Evolutionary conservation across 1,284 basidiomycete species (phyloP), one percentile per base, ranked within the genome.

Genomic region (Stygiomarasmius scandens): DNA sequence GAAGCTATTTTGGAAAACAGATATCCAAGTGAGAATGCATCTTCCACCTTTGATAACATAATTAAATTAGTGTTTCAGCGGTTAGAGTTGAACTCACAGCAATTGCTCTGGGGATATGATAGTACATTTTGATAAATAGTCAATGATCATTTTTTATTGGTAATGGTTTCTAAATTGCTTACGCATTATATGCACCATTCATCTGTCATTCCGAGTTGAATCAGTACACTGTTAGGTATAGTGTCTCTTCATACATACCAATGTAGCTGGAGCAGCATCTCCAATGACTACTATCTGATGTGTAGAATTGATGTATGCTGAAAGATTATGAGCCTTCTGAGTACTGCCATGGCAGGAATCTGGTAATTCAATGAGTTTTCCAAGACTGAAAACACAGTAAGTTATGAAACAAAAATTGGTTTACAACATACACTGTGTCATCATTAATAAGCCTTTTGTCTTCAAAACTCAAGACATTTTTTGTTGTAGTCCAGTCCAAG

Each of bases 141-240:
- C n/a, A n/a, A n/a, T n/a, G n/a, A n/a, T n/a, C n/a, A n/a, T n/a
- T n/a, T n/a, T n/a, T n/a, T n/a, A n/a, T n/a, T n/a, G n/a, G n/a
- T n/a, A n/a, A n/a, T n/a, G n/a, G n/a, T n/a, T n/a, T n/a, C n/a
- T n/a, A n/a, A n/a, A n/a, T n/a, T n/a, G n/a, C 63, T 49, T 36
- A 65, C 64, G 58, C 50, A 54, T 63, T 63, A 29, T 65, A 58
- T 20, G 62, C 58, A 14, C 55, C 46, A 49, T 63, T 58, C 12
- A 63, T 62, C 62, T 64, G 16, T 14, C 20, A 32, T 4, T 25
- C 22, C 23, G 43, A 36, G 8, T 11, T 41, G 2, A 29, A 10
- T 19, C 5, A 20, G 10, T 16, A 32, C 20, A 24, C 23, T n/a
- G 23, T 12, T 10, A 12, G n/a, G 14, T 11, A 6, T 32, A 12